phyloP scores from a whole-genome alignment of 2,329 filamentous ascomycete genomes.

The Pseudogymnoascus sp. region DNA sequence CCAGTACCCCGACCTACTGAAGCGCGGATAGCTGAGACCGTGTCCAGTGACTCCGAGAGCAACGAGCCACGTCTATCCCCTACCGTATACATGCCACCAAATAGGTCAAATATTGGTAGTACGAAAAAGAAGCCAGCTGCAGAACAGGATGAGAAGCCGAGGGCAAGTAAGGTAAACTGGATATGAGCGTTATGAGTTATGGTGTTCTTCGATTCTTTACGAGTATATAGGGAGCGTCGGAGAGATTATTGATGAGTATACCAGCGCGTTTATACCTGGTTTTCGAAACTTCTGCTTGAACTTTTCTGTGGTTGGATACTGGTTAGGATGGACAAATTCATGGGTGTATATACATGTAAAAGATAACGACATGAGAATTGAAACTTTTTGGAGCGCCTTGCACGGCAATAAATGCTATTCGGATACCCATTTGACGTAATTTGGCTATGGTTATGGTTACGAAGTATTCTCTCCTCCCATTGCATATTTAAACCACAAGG shows the following conservation, averaged over 20 bases:
- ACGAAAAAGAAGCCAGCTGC: background rate
- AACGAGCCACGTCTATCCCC: background rate
- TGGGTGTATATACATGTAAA: constrained; percentile 1
- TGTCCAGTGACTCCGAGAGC: constrained; percentile 17
- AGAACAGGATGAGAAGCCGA: constrained; percentile 1
- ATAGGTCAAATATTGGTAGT: background rate
- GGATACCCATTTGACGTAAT: background rate
- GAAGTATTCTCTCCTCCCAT: background rate
- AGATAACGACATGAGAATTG: background rate
- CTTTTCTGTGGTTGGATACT: background rate
- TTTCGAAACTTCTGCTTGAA: background rate
- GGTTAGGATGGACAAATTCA: background rate
- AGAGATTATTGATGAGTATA: background rate
- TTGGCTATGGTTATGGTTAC: too few relatives aligned
- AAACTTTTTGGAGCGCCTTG: background rate
- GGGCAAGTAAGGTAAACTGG: background rate
- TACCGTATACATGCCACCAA: background rate
- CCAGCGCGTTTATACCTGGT: background rate
- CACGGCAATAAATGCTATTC: background rate
- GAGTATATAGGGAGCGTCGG: background rate
- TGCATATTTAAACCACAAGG: background rate
- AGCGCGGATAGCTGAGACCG: constrained; percentile 27
- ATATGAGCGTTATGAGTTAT: constrained; percentile 6
- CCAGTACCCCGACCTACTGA: background rate
- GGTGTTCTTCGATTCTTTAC: background rate